Evolutionary conservation across 345 rosid species (phyloP), one percentile per base, ranked within the genome.

Genomic region (Orychophragmus violaceus): DNA sequence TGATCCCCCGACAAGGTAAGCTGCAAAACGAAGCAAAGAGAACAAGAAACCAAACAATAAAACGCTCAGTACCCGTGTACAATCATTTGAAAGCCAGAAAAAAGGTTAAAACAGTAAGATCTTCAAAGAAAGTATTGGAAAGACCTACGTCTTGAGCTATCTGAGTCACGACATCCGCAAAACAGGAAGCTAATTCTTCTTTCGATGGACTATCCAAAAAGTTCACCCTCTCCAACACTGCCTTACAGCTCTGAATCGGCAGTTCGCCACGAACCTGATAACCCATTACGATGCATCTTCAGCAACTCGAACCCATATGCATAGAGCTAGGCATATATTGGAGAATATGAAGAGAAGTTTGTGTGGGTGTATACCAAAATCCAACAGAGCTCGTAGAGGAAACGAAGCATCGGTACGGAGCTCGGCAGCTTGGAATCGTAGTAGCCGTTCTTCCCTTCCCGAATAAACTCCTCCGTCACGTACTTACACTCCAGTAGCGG

Each of bases 381-480:
- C 84, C 84, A 89, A 84, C 90, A 91, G 64, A 87, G 85, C 85
- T 95, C 99, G 78, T 81, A 91, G 61, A 91, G 87, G 79, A 95
- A 95, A 57, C 97, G 97, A 48, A 89, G 91, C 83, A 76, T 39
- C 63, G 88, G 86, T 1, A 89, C 94, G 19, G 95, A 87, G 32
- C 79, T 68, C 19, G 87, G 67, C 46, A 80, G 78, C 41, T 79
- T 85, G 69, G 77, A 80, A 70, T 58, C 70, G 30, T 85, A 72
- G 84, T 79, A 87, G 14, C 87, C 24, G 37, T 25, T 77, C 81
- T 81, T 91, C 80, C 89, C 84, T 78, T 95, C 97, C 56, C 87
- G 95, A 52, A 91, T 54, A 66, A 76, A 74, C 65, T 85, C 97
- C 27, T 82, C 94, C 11, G 88, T 89, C 24, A 95, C 70, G 84